phyloP scores from a whole-genome alignment of 164 flowering plant species.

The Tinospora cordifolia region DNA sequence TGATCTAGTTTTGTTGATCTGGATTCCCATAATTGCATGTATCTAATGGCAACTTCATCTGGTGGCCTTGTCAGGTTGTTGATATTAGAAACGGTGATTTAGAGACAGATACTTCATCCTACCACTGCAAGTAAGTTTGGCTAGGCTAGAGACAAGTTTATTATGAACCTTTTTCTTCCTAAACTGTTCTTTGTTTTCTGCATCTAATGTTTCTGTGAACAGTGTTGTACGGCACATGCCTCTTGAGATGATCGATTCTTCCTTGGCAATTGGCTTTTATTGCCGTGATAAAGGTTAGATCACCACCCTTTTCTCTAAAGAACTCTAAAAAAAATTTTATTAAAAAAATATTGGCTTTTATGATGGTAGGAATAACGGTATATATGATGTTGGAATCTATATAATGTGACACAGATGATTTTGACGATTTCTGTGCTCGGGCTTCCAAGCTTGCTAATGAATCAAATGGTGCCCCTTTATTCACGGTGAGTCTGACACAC shows the following conservation, averaged over 20 bases:
- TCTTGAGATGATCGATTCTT: constrained; percentile 74
- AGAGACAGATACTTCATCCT: constrained; percentile 79
- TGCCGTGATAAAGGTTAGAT: constrained; percentile 70
- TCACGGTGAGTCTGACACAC: constrained; percentile 50
- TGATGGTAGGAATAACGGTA: background rate
- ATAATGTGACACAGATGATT: constrained; percentile 53
- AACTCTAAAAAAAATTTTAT: too few species aligned
- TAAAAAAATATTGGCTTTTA: too few species aligned
- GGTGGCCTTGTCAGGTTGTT: constrained; percentile 38
- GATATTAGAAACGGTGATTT: constrained; percentile 35
- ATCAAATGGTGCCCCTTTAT: constrained; percentile 81
- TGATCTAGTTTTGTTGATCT: background rate
- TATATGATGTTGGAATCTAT: background rate
- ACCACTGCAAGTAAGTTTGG: constrained; percentile 66
- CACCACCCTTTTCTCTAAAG: background rate
- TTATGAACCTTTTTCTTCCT: background rate
- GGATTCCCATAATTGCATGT: too few species aligned
- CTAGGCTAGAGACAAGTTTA: background rate
- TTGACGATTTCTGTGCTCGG: constrained; percentile 70
- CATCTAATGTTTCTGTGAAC: constrained; percentile 4
- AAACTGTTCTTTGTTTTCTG: background rate
- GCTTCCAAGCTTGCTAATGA: constrained; percentile 63
- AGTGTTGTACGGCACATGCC: constrained; percentile 55
- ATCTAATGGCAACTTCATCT: constrained; percentile 6
- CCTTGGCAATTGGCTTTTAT: constrained; percentile 89